A percentile compares a stretch with the other conserved stretches of the same genome.
These are phyloP conservation scores for Claviceps monticola DNA, from an alignment of 2,329 filamentous ascomycete species.

Conservation along the genomic window DNA sequence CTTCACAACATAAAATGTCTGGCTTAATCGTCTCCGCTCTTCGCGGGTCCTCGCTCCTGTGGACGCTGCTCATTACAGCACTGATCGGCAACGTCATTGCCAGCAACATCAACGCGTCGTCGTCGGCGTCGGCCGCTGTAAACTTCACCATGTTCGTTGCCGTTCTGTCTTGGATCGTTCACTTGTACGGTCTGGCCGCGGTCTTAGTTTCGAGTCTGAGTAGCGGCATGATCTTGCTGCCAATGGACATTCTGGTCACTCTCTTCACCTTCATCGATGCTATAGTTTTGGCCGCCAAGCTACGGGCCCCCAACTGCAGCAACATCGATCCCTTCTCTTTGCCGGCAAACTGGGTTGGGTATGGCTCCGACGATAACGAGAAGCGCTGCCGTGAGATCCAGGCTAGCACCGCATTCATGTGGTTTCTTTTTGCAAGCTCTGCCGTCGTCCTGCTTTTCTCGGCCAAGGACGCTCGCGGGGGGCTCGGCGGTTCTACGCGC, in stretches of 20 bases:
- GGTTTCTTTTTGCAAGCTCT: constrained; percentile 59
- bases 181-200: constrained; percentile 47
- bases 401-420: constrained; percentile 61
- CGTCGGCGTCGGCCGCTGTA: constrained; percentile 31
- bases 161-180: constrained; percentile 49
- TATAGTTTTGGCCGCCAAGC: constrained; percentile 56
- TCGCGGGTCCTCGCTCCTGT: constrained; percentile 36
- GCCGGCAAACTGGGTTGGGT: constrained; percentile 42
- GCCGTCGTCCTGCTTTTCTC: constrained; percentile 41
- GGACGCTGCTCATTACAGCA: constrained; percentile 38
- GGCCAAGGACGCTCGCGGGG: constrained; percentile 36
- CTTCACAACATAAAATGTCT: constrained; percentile 10
- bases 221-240: constrained; percentile 37
- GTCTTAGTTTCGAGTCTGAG: constrained; percentile 38
- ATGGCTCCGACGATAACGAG: constrained; percentile 41
- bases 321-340: constrained; percentile 25
- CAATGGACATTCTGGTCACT: constrained; percentile 43
- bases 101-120: constrained; percentile 29
- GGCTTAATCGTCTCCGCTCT: constrained; percentile 31
- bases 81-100: constrained; percentile 46
- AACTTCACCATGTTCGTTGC: constrained; percentile 59
- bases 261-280: constrained; percentile 59
- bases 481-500: constrained; percentile 27
- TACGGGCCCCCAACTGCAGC: constrained; percentile 55
- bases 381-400: constrained; percentile 65